phyloP scores from a whole-genome alignment of 768 basidiomycete genomes.

The Termitomyces sp. region DNA sequence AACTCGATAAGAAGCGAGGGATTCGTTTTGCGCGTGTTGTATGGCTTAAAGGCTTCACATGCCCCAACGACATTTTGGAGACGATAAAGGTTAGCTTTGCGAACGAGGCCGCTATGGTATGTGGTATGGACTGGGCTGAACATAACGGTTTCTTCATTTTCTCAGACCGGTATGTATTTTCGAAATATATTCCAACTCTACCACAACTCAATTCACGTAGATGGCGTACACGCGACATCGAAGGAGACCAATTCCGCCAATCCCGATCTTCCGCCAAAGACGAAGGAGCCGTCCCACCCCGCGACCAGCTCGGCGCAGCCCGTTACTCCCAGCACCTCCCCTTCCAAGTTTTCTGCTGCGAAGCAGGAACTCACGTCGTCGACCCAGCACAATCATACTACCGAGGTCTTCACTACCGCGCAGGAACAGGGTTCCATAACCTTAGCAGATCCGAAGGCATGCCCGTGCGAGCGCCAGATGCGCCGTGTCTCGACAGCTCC shows the following conservation, averaged over 20 bases:
- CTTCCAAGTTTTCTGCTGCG: conserved; percentile 99
- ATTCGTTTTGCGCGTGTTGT: conserved; percentile 88
- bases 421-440: conserved; percentile 80
- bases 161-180: conserved; percentile 74
- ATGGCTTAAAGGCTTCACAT: conserved; percentile 99
- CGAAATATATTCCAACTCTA: neutral
- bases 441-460: conserved; percentile 55
- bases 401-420: conserved; percentile 78
- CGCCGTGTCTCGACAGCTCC: conserved; percentile 88
- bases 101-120: conserved; percentile 97
- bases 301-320: conserved; percentile 73
- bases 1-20: conserved; percentile 68
- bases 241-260: conserved; percentile 96
- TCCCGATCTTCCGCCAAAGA: conserved; percentile 90
- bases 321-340: conserved; percentile 91
- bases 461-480: conserved; percentile 63
- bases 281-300: conserved; percentile 80
- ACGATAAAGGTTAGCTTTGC: conserved; percentile 85
- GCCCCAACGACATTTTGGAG: conserved; percentile 96
- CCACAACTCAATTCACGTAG: conserved; percentile 29
- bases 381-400: conserved; percentile 97
- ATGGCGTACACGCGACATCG: conserved; percentile 97
- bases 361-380: conserved; percentile 94
- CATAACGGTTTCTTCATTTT: conserved; percentile 97
- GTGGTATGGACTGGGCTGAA: conserved; percentile 99